phyloP scores from a whole-genome alignment of 495 filamentous ascomycete species.

The Penicillium subrubescens region DNA sequence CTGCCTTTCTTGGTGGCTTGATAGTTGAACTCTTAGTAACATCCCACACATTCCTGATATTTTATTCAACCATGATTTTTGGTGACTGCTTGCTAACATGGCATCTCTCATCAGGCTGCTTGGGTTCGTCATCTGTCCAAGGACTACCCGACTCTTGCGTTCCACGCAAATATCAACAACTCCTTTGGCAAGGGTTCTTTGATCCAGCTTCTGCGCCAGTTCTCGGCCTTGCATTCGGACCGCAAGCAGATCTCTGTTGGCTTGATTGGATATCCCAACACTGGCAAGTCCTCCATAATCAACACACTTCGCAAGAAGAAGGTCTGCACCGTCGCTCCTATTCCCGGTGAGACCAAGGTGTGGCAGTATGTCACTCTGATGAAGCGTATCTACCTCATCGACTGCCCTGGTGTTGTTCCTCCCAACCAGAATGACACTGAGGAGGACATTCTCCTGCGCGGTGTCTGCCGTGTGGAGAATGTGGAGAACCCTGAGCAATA shows the following conservation, averaged over 20 bases:
- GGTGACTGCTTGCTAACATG: conserved; percentile 43
- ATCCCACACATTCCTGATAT: conserved; percentile 83
- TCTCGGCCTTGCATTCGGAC: conserved; percentile 85
- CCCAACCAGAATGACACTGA: conserved; percentile 79
- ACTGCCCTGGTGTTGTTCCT: conserved; percentile 94
- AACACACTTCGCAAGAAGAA: conserved; percentile 91
- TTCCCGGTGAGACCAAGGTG: conserved; percentile 90
- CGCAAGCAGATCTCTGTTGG: conserved; percentile 91
- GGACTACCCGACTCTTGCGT: conserved; percentile 89
- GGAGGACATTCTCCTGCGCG: conserved; percentile 86
- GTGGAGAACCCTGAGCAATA: conserved; percentile 96
- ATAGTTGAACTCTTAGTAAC: conserved; percentile 96
- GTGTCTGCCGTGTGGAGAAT: conserved; percentile 91
- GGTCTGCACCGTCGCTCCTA: conserved; percentile 91
- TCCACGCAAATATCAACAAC: conserved; percentile 91
- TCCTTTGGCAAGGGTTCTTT: conserved; percentile 83
- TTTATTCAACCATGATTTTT: conserved; percentile 18
- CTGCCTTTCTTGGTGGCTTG: conserved; percentile 44
- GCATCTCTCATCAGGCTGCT: conserved; percentile 61
- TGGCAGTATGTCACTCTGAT: conserved; percentile 98
- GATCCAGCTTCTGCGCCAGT: conserved; percentile 84
- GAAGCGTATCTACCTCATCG: conserved; percentile 95
- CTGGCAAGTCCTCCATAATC: conserved; percentile 91
- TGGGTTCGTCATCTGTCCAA: conserved; percentile 83
- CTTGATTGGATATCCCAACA: conserved; percentile 85